Evolutionary conservation across 495 filamentous ascomycete genomes (phyloP), one percentile per base, ranked within the genome.

Genomic region (Aspergillus cristatus): DNA sequence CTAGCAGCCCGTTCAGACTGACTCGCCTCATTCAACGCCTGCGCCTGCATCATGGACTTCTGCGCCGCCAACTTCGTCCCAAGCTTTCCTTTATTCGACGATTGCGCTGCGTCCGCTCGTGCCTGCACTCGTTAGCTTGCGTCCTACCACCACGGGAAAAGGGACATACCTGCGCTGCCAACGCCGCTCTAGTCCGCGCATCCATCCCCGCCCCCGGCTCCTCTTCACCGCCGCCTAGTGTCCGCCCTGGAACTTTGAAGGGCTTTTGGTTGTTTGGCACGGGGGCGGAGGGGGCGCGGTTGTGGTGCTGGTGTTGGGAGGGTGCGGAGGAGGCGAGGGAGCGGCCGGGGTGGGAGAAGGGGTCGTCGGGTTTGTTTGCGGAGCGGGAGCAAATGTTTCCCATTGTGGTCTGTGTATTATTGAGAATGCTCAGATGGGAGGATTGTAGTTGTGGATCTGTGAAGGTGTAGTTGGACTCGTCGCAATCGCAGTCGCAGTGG

Each of bases 311-410:
- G 14, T 13, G 18, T 14, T 49, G 14, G 26, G 38, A 35, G 35
- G 37, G 60, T 16, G 63, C 55, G 1, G 71, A 64, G 17, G 58
- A 47, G 26, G 63, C 65, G 15, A 86, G 71, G 11, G 71, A 70
- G 12, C 82, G 79, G 39, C 80, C 81, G 3, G 81, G 81, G 11
- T 68, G 65, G 13, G 74, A 53, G 65, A 82, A 84, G 30, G 55
- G 38, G 32, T 68, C 64, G 26, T 64, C 42, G 20, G 56, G 32
- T 35, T 77, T 67, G 42, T 71, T 65, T n/a, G 72, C 63, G 28
- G 70, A 62, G 50, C 80, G 78, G 51, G 81, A 76, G 63, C 82
- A 89, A 53, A 82, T 65, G 51, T 80, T 84, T 29, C 84, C 84
- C 84, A 89, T 86, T 39, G 30, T 70, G 28, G 22, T 36, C 8